Conservation (phyloP, 192 early-diverging fungal species). For the Backusella liffmaniae region DNA sequence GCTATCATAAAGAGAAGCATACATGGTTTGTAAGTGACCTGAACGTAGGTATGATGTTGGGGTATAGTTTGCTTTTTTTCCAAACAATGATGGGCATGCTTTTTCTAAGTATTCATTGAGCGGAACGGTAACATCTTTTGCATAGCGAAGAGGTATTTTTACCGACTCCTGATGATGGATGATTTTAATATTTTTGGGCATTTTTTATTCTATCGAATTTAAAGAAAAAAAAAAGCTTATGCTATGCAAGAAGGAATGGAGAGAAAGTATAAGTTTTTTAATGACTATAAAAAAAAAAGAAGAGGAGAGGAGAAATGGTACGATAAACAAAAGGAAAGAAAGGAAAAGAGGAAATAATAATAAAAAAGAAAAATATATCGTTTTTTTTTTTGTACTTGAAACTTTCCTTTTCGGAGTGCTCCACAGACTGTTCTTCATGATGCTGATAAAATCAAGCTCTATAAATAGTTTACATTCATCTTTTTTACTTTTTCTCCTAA, state of each 20-base stretch:
- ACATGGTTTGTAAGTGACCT: slow-evolving; percentile 81
- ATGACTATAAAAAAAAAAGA: background rate
- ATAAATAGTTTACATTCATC: background rate
- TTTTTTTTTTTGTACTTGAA: background rate
- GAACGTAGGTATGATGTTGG: slow-evolving; percentile 73
- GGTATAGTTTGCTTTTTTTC: slow-evolving; percentile 52
- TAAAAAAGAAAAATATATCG: background rate
- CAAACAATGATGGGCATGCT: slow-evolving; percentile 57
- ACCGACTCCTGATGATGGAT: slow-evolving; percentile 11
- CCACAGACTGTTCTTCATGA: background rate
- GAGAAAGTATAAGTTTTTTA: background rate
- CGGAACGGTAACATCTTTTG: background rate
- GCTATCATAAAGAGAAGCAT: slow-evolving; percentile 49
- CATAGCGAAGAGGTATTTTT: background rate
- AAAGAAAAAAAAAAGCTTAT: background rate
- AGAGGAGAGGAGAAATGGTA: background rate
- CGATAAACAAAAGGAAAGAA: background rate
- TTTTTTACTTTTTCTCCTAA: background rate
- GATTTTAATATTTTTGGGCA: slow-evolving; percentile 11
- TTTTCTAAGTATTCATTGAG: slow-evolving; percentile 35
- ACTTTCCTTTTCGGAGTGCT: slow-evolving; percentile 1
- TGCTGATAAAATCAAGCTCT: background rate
- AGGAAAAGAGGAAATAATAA: background rate
- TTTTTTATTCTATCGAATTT: background rate
- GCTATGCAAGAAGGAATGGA: background rate